These are phyloP conservation scores for Pontederia paniculata DNA, from an alignment of 176 grass and related monocot genomes.

Conservation along the genomic window DNA sequence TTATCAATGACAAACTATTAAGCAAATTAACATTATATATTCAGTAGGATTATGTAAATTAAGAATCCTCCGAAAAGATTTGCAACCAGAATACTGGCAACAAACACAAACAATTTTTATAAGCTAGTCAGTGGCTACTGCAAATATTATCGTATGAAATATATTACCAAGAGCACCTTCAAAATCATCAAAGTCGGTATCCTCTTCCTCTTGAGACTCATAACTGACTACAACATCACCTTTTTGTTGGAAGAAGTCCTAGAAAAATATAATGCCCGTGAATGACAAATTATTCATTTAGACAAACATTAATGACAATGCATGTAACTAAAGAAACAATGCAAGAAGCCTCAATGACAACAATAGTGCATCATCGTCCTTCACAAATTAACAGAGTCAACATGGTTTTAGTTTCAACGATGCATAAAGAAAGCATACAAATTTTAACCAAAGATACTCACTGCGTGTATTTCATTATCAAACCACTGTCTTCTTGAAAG, in stretches of 20 bases:
- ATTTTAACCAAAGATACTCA: slow-evolving; percentile 18
- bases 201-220: slow-evolving; percentile 66
- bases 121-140: too few relatives aligned
- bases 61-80: not conserved
- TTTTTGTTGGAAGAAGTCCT: slow-evolving; percentile 39
- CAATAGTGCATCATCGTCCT: not conserved
- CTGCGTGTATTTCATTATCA: slow-evolving; percentile 71
- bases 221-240: slow-evolving; percentile 55
- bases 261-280: not conserved
- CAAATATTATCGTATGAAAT: not conserved
- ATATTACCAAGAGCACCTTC: slow-evolving; percentile 45
- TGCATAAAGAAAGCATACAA: too few relatives aligned
- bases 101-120: too few relatives aligned
- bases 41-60: not conserved
- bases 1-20: not conserved
- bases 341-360: not conserved
- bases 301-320: too few relatives aligned
- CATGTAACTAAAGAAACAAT: too few relatives aligned
- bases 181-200: slow-evolving; percentile 85
- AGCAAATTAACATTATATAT: too few relatives aligned
- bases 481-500: slow-evolving; percentile 77
- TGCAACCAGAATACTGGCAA: too few relatives aligned
- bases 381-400: not conserved
- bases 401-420: too few relatives aligned
- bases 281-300: too few relatives aligned